Evolutionary conservation across 176 grass and related monocot genomes (phyloP), one percentile per base, ranked within the genome.

Genomic region (Panicum miliaceum): DNA sequence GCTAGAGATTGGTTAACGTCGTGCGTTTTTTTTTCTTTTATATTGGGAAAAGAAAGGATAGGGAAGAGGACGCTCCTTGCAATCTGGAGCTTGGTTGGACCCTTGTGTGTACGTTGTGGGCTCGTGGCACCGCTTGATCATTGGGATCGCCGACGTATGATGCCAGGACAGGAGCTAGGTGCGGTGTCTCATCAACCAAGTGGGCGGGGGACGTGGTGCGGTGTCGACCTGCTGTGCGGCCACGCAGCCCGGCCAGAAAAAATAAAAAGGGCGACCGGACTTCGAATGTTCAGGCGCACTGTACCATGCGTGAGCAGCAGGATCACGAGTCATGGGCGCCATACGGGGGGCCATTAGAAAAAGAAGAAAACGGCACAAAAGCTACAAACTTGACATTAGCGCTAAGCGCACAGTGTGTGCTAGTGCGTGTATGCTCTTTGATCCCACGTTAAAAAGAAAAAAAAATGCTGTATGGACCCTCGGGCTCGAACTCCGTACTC

Each of bases 291-390:
- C 42, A n/a, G 12, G 42, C 50, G 68, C 41, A 72, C n/a, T 3
- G 43, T 12, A 45, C 41, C 66, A 13, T 69, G 66, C 3, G 38
- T 46, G 29, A 32, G 10, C n/a, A 10, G 38, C 66, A 23, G 42
- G 66, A 41, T 41, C 65, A 41, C 60, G 65, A 68, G 65, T 43
- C 66, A 69, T 69, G 64, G 35, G 64, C 37, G 16, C 29, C 32
- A 40, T 38, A 67, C 34, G 64, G 64, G 64, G 7, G 20, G 26
- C 26, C 26, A 25, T 12, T 9, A 18, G 15, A 18, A 51, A 51
- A 51, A 8, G 13, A 50, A 15, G 10, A 61, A 11, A 4, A 61
- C 27, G 23, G 6, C 2, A 59, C 61, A 32, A 18, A 18, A 64
- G 16, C 13, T 66, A 6, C 27, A 64, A 34, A 58, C 16, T n/a